These are phyloP conservation scores for Erodium chrysanthum DNA, from an alignment of 441 rosid genomes.

Conservation along the genomic window DNA sequence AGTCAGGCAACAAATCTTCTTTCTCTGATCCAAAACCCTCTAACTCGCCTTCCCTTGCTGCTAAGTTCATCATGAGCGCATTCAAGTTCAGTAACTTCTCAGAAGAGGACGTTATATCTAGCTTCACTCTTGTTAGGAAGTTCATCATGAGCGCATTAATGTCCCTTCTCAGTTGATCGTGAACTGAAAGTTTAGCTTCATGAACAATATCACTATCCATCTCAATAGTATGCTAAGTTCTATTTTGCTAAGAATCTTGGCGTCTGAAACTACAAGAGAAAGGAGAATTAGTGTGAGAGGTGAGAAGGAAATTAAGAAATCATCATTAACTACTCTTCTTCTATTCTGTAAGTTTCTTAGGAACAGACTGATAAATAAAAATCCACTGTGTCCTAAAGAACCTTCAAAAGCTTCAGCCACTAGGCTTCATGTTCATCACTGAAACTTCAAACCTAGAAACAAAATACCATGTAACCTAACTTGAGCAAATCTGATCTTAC, in stretches of 20 bases:
- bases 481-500: not conserved
- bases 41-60: slow-evolving; percentile 56
- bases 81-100: slow-evolving; percentile 69
- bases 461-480: not conserved
- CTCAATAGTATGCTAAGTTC: slow-evolving; percentile 13
- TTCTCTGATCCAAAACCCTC: slow-evolving; percentile 40
- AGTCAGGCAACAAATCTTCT: slow-evolving; percentile 24
- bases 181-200: slow-evolving; percentile 31
- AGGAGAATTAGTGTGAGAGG: not conserved
- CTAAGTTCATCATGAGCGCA: slow-evolving; percentile 67
- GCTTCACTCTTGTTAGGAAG: slow-evolving; percentile 51
- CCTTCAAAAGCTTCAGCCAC: not conserved
- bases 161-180: slow-evolving; percentile 35
- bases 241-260: slow-evolving; percentile 19
- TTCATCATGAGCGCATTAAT: too few species aligned
- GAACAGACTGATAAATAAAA: not conserved
- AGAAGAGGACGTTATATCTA: slow-evolving; percentile 59
- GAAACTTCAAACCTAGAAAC: not conserved
- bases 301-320: not conserved
- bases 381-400: not conserved
- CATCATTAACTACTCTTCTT: not conserved
- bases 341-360: not conserved
- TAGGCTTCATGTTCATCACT: not conserved
- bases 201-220: slow-evolving; percentile 38
- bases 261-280: slow-evolving; percentile 10